These are phyloP conservation scores for Plasmodium falciparum DNA, from an alignment of 169 alveolate species.

Conservation along the genomic window DNA sequence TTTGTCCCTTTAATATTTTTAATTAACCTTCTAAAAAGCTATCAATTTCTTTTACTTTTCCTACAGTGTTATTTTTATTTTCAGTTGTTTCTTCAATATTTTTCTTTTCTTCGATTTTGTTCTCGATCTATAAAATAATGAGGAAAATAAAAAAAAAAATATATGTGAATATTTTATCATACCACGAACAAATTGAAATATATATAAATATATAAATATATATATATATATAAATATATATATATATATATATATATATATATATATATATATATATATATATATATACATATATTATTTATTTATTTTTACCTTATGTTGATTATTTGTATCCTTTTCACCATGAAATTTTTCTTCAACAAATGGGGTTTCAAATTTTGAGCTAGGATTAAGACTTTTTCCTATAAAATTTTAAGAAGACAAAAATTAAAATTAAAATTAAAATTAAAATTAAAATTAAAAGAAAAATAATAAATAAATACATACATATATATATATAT, in stretches of 20 bases:
- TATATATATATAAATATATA: conserved; percentile 7
- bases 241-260: not conserved
- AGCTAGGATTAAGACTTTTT: conserved; percentile 34
- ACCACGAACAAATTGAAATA: not conserved
- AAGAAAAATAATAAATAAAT: no score
- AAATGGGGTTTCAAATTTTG: no score
- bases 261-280: not conserved
- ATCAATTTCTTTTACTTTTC: conserved; percentile 81
- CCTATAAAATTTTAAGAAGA: not conserved
- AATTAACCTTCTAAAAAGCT: conserved; percentile 83
- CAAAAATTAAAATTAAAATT: not conserved
- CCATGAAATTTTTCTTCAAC: no score
- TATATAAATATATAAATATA: conserved; percentile 5
- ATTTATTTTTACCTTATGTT: conserved; percentile 15
- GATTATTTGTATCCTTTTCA: no score
- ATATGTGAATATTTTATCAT: not conserved
- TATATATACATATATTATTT: not conserved
- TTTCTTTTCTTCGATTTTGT: conserved; percentile 46
- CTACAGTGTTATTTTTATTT: conserved; percentile 16
- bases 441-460: not conserved
- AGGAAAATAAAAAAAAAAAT: not conserved
- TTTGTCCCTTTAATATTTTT: not conserved
- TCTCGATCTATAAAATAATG: conserved; percentile 7
- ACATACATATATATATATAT: not conserved
- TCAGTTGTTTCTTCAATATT: conserved; percentile 33